Percentiles rank a stretch among this genome's conserved stretches.
Evolutionary conservation across 495 filamentous ascomycete genomes (phyloP).

Genomic region (Penicillium chermesinum): DNA sequence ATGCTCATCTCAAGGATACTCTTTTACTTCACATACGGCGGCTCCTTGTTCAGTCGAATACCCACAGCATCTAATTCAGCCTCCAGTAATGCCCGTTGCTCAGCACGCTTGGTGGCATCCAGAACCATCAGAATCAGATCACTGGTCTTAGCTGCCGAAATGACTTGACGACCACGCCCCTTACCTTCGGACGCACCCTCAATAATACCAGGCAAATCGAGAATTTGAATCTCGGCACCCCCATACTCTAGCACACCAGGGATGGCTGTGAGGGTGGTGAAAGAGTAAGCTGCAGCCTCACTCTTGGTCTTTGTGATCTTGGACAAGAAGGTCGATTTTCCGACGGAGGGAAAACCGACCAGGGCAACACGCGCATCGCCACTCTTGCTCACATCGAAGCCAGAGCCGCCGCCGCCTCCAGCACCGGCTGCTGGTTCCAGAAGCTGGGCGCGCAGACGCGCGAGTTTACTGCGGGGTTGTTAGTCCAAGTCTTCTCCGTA

Average conservation of each 20-base stretch:
- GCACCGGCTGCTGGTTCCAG: constrained; percentile 84
- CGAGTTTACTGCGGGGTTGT: constrained; percentile 69
- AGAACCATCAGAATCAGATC: constrained; percentile 96
- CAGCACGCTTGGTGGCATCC: constrained; percentile 93
- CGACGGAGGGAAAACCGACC: constrained; percentile 96
- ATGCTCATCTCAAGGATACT: background rate
- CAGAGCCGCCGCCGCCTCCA: constrained; percentile 63
- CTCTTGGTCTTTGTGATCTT: constrained; percentile 99
- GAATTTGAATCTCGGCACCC: constrained; percentile 95
- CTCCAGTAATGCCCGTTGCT: constrained; percentile 87
- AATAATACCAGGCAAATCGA: constrained; percentile 98
- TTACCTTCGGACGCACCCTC: constrained; percentile 97
- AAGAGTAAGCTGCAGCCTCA: constrained; percentile 93
- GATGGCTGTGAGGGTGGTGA: constrained; percentile 97
- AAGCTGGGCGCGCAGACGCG: constrained; percentile 88
- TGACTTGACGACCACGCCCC: constrained; percentile 92
- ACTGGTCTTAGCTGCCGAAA: constrained; percentile 97
- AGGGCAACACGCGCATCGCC: constrained; percentile 97
- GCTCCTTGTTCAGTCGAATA: constrained; percentile 87
- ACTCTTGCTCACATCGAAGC: constrained; percentile 96
- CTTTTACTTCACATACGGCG: constrained; percentile 74
- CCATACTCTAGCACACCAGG: constrained; percentile 98
- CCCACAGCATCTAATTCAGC: constrained; percentile 94
- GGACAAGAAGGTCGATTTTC: constrained; percentile 97
- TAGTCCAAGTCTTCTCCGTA: constrained; percentile 1